phyloP scores from a whole-genome alignment of 768 basidiomycete species.

The Amanita jacksonii region DNA sequence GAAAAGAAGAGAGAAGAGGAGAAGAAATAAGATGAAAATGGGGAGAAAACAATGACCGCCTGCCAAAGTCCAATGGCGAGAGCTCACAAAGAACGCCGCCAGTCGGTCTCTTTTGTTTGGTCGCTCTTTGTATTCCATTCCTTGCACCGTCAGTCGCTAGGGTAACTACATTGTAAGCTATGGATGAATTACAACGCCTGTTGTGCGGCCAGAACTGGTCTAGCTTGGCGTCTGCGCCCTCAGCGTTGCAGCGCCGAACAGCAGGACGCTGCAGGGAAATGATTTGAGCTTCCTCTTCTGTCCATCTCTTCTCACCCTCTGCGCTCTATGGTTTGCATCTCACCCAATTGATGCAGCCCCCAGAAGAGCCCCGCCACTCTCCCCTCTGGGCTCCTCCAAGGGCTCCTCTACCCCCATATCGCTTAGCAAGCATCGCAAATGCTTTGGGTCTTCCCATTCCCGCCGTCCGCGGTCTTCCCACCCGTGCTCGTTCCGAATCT shows the following conservation, averaged over 20 bases:
- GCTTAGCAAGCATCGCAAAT: slow-evolving; percentile 77
- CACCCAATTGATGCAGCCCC: not conserved
- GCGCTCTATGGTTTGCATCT: not conserved
- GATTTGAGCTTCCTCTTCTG: too few species aligned
- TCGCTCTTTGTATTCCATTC: slow-evolving; percentile 12
- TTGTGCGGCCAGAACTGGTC: too few species aligned
- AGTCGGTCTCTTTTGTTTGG: slow-evolving; percentile 14
- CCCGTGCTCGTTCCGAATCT: slow-evolving; percentile 20
- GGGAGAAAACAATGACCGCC: slow-evolving; percentile 24
- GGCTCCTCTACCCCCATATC: slow-evolving; percentile 63
- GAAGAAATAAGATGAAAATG: slow-evolving; percentile 24
- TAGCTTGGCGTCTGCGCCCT: too few species aligned
- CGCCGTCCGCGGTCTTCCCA: slow-evolving; percentile 24
- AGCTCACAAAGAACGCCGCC: slow-evolving; percentile 14
- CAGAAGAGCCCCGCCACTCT: slow-evolving; percentile 11
- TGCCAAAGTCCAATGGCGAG: slow-evolving; percentile 18
- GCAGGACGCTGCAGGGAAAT: too few species aligned
- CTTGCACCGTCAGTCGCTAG: slow-evolving; percentile 12
- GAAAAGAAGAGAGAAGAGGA: slow-evolving; percentile 20
- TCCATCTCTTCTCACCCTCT: not conserved
- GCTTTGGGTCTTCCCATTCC: slow-evolving; percentile 79
- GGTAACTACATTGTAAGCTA: too few species aligned
- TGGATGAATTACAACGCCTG: too few species aligned
- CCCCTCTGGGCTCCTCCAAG: slow-evolving; percentile 56
- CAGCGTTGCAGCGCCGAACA: too few species aligned